Conservation (phyloP, 2,329 filamentous ascomycete genomes). For the Trichoderma arundinaceum region DNA sequence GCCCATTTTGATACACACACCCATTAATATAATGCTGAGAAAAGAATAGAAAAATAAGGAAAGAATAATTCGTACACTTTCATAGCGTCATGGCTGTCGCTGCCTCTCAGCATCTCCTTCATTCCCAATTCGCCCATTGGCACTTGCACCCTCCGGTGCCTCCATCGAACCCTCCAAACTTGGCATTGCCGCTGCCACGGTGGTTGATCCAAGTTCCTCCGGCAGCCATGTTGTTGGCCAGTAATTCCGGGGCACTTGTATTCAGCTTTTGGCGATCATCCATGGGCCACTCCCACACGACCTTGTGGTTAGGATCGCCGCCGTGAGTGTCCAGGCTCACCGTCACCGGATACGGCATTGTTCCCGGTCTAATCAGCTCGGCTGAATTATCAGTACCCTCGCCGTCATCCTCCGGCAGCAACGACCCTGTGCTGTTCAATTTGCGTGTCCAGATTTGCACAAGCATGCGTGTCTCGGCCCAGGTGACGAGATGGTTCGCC, state of each 20-base stretch:
- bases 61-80: background rate
- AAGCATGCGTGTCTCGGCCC: slow-evolving; percentile 65
- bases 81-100: background rate
- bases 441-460: slow-evolving; percentile 69
- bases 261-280: slow-evolving; percentile 54
- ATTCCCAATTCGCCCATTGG: slow-evolving; percentile 62
- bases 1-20: slow-evolving; percentile 15
- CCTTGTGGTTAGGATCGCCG: slow-evolving; percentile 58
- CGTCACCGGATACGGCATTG: slow-evolving; percentile 68
- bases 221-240: slow-evolving; percentile 56
- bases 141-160: slow-evolving; percentile 68
- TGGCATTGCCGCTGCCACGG: slow-evolving; percentile 50
- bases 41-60: background rate
- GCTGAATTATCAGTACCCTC: slow-evolving; percentile 38
- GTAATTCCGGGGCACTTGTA: slow-evolving; percentile 49
- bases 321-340: slow-evolving; percentile 67
- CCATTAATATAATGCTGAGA: background rate
- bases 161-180: slow-evolving; percentile 66
- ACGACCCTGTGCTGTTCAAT: slow-evolving; percentile 51
- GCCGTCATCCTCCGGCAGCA: slow-evolving; percentile 41
- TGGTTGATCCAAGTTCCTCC: slow-evolving; percentile 61
- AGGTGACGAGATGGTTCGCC: slow-evolving; percentile 62
- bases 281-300: slow-evolving; percentile 60
- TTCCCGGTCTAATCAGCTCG: slow-evolving; percentile 55
- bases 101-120: background rate